Evolutionary conservation across 2,329 filamentous ascomycete genomes (phyloP).

Genomic region (Aspergillus pseudoterreus): DNA sequence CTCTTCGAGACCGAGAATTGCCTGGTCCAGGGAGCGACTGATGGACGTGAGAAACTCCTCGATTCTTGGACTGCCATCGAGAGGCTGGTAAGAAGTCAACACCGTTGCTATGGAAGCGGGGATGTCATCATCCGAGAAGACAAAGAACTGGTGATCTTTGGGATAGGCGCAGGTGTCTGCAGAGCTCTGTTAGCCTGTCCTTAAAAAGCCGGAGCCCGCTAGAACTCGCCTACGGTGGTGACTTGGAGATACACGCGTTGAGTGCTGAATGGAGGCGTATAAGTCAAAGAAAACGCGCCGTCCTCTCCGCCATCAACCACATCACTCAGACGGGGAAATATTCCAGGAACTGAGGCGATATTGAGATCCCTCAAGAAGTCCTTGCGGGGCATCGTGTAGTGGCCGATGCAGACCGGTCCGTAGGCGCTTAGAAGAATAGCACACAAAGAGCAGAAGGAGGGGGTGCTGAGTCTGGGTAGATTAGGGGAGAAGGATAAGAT

Average conservation of each 20-base stretch:
- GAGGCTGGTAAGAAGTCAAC: slow-evolving; percentile 44
- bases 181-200: not conserved
- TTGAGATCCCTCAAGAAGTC: slow-evolving; percentile 61
- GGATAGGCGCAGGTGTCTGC: slow-evolving; percentile 61
- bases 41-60: slow-evolving; percentile 38
- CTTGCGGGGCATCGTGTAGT: slow-evolving; percentile 58
- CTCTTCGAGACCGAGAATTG: slow-evolving; percentile 2
- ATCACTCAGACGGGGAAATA: slow-evolving; percentile 49
- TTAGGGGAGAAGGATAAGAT: not conserved
- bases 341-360: slow-evolving; percentile 34
- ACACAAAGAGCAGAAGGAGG: not conserved
- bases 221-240: slow-evolving; percentile 37
- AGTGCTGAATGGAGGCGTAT: slow-evolving; percentile 30
- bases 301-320: slow-evolving; percentile 65
- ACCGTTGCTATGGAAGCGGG: slow-evolving; percentile 20
- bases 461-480: not conserved
- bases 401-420: too few relatives aligned
- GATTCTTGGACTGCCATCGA: slow-evolving; percentile 43
- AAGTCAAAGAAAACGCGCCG: slow-evolving; percentile 66
- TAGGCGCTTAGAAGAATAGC: too few relatives aligned
- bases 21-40: slow-evolving; percentile 7
- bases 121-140: slow-evolving; percentile 50
- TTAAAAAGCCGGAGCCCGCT: too few relatives aligned
- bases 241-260: slow-evolving; percentile 33
- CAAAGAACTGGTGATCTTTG: slow-evolving; percentile 52